Conservation (phyloP, 2,329 filamentous ascomycete species). For the Taxawa tesnikishii region DNA sequence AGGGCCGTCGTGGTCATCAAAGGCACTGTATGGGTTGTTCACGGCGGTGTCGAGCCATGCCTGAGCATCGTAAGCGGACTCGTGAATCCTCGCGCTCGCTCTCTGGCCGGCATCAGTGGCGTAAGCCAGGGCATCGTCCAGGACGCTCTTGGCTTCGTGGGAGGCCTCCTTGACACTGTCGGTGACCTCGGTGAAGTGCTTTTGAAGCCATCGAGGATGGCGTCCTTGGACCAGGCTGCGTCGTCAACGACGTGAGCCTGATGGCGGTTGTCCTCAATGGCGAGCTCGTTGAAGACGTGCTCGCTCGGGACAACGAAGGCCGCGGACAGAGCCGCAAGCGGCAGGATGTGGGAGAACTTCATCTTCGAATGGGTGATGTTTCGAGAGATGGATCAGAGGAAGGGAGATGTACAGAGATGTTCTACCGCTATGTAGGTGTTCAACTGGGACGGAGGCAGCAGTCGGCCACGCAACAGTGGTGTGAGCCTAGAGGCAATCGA, state of each 20-base stretch:
- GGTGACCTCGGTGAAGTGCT: constrained; percentile 17
- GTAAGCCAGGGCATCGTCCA: constrained; percentile 31
- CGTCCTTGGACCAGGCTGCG: constrained; percentile 16
- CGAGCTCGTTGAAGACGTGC: constrained; percentile 30
- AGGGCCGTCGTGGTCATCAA: constrained; percentile 18
- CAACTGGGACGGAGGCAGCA: not conserved
- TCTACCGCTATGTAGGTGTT: too few relatives aligned
- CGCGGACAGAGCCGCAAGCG: constrained; percentile 35
- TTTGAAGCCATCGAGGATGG: constrained; percentile 19
- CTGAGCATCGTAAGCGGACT: constrained; percentile 32
- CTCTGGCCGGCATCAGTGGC: constrained; percentile 24
- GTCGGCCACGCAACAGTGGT: constrained; percentile 1
- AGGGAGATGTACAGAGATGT: constrained; percentile 4
- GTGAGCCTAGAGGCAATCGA: constrained; percentile 4
- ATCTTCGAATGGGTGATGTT: constrained; percentile 22
- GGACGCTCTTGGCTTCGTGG: constrained; percentile 21
- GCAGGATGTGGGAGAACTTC: constrained; percentile 36
- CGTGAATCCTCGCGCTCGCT: constrained; percentile 28
- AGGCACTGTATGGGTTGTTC: constrained; percentile 19
- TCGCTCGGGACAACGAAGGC: constrained; percentile 43
- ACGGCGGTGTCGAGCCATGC: constrained; percentile 30
- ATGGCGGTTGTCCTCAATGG: constrained; percentile 23
- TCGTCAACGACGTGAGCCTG: constrained; percentile 18
- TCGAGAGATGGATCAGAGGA: not conserved
- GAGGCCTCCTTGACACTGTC: constrained; percentile 11